Base-by-base conservation (phyloP, 176 grass and related monocot species). In the Oryza meyeriana region DNA sequence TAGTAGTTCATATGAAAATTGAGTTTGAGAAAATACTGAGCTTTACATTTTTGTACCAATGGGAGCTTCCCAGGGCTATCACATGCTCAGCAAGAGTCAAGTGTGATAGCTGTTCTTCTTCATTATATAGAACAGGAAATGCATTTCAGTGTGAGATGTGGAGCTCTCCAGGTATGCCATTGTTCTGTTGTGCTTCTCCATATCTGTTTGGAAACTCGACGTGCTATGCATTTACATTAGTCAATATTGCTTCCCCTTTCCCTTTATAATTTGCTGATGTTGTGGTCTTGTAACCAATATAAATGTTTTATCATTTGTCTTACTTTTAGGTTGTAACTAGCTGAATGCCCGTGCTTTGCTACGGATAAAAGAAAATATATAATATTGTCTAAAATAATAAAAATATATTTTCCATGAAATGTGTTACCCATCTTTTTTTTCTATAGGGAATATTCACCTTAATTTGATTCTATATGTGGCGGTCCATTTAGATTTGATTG, bases 141-240 rank as follows among this genome's bases (percentile, higher is more conserved):
- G 71, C 78, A 92, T 80, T 83, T 87, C 61, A 92, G 81, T 52
- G 71, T 97, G 61, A 90, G 87, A 82, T 91, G 76, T 75, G 92
- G 89, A 81, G 80, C 95, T 83, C 87, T 97, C 78, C 95, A 97
- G 95, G 95, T 86, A 88, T 74, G 80, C 30, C 28, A 29, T 42
- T 12, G 34, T 64, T 82, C 41, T 50, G 33, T 72, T 68, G 22
- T 64, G 40, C 59, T 85, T 70, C 65, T 86, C 18, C 7, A 78
- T 50, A 50, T 30, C 38, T 59, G 40, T 63, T 27, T 38, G n/a
- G n/a, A 75, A 14, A 75, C 52, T 72, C 44, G 16, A 86, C 25
- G 4, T 36, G 61, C 63, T 30, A 71, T 71, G 22, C 61, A 33
- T 13, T 44, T 57, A 25, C 40, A 24, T 77, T 63, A 78, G 38